Evolutionary conservation across 23 red algal genomes (phyloP).

Genomic region (Gracilaria gracilis): DNA sequence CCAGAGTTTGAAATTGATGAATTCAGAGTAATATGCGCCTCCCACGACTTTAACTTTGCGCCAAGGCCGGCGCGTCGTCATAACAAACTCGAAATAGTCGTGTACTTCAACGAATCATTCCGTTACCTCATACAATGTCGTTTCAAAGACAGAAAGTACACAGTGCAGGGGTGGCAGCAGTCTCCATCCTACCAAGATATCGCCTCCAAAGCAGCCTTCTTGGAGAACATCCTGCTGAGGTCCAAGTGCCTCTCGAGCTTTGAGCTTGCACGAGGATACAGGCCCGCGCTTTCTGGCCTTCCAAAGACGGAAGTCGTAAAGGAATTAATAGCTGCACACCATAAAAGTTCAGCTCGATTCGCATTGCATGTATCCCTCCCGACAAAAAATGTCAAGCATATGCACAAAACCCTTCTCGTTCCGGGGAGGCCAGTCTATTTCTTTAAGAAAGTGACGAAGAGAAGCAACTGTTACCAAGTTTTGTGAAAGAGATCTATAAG

Average conservation of each 20-base stretch:
- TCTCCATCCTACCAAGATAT: neutral
- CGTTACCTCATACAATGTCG: neutral
- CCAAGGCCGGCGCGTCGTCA: neutral
- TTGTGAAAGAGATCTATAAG: neutral
- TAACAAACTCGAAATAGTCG: neutral
- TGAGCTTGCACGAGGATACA: conserved; percentile 20
- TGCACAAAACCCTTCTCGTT: neutral
- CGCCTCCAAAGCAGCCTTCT: neutral
- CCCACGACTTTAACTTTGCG: neutral
- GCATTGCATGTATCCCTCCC: neutral
- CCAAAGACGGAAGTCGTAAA: too few relatives aligned
- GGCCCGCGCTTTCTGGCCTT: neutral
- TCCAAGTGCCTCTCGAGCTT: neutral
- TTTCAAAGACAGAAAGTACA: neutral
- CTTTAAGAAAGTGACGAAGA: neutral
- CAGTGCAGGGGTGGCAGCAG: neutral
- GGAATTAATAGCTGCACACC: neutral
- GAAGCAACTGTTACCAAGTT: neutral
- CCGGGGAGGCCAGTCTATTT: neutral
- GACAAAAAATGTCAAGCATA: neutral
- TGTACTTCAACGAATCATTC: neutral
- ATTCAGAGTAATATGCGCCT: neutral
- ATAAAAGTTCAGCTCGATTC: neutral
- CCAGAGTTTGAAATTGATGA: conserved; percentile 16
- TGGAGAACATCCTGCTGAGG: neutral